Conservation (phyloP, 2,329 filamentous ascomycete genomes). For the Leptographium galeiforme region DNA sequence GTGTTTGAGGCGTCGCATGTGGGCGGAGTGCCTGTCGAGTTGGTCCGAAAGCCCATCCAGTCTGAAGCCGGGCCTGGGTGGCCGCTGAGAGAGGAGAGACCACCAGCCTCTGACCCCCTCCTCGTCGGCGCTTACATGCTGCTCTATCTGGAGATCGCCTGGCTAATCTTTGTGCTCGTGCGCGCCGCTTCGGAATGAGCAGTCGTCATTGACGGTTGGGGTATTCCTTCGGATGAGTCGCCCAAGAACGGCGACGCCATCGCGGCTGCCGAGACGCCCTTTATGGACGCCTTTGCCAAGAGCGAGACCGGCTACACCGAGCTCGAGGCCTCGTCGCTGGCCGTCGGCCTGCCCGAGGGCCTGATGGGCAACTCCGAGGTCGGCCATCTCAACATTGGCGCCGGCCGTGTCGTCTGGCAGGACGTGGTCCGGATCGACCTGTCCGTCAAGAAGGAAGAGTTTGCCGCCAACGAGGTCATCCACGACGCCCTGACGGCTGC, state of each 20-base stretch:
- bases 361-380: conserved; percentile 99
- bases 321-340: conserved; percentile 89
- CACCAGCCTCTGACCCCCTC: conserved; percentile 18
- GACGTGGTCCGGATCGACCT: conserved; percentile 94
- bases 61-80: no score
- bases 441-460: conserved; percentile 72
- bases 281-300: conserved; percentile 85
- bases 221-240: conserved; percentile 66
- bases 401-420: conserved; percentile 95
- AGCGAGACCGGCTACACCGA: conserved; percentile 75
- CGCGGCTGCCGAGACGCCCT: conserved; percentile 78
- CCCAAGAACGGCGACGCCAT: conserved; percentile 90
- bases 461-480: conserved; percentile 65
- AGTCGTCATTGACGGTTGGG: conserved; percentile 99
- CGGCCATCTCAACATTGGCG: conserved; percentile 96
- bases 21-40: no score
- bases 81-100: background rate
- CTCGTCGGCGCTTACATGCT: conserved; percentile 37
- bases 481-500: conserved; percentile 63
- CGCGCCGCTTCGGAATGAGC: conserved; percentile 15
- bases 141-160: conserved; percentile 42
- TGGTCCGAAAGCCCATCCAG: no score
- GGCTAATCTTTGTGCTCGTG: conserved; percentile 44
- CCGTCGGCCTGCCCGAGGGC: conserved; percentile 89
- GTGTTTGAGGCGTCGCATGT: no score